Percentiles rank a stretch among this genome's conserved stretches.
Conservation (phyloP, 73 alveolate genomes). For the Paramecium caudatum region DNA sequence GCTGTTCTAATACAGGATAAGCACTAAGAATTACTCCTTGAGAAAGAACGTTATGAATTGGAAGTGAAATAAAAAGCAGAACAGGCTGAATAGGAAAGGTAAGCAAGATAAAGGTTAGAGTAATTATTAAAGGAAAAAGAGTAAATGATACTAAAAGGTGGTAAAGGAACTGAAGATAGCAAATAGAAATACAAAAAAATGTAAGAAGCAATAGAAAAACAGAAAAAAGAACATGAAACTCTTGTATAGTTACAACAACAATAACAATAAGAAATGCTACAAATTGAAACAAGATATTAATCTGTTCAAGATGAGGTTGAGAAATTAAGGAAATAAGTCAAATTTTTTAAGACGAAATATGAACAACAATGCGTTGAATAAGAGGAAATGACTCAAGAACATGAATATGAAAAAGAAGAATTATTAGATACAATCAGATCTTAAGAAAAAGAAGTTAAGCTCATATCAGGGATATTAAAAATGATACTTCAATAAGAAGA, state of each 20-base stretch:
- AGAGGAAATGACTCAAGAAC: conserved; percentile 68
- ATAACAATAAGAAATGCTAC: conserved; percentile 78
- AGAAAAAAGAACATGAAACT: conserved; percentile 83
- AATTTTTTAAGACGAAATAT: conserved; percentile 55
- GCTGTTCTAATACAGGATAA: too few relatives aligned
- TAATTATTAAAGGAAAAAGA: conserved; percentile 82
- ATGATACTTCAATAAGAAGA: conserved; percentile 74
- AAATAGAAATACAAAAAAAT: conserved; percentile 81
- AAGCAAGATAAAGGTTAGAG: conserved; percentile 79
- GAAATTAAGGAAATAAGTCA: conserved; percentile 61
- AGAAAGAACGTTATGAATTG: neutral
- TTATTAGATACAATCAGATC: conserved; percentile 74
- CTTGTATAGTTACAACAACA: conserved; percentile 73
- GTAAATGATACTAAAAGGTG: conserved; percentile 82
- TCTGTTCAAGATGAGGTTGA: conserved; percentile 76
- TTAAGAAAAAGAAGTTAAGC: conserved; percentile 72
- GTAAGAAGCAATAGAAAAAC: conserved; percentile 77
- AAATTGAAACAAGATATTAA: conserved; percentile 75
- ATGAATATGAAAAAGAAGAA: conserved; percentile 78
- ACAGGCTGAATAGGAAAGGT: conserved; percentile 55
- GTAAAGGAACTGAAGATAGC: conserved; percentile 83
- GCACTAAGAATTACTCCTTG: neutral
- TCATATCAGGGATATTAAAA: conserved; percentile 44
- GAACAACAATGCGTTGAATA: conserved; percentile 59
- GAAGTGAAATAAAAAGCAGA: conserved; percentile 30